A percentile compares a stretch with the other conserved stretches of the same genome.
Conservation (phyloP, 345 rosid species). For the Syzygium aromaticum region DNA sequence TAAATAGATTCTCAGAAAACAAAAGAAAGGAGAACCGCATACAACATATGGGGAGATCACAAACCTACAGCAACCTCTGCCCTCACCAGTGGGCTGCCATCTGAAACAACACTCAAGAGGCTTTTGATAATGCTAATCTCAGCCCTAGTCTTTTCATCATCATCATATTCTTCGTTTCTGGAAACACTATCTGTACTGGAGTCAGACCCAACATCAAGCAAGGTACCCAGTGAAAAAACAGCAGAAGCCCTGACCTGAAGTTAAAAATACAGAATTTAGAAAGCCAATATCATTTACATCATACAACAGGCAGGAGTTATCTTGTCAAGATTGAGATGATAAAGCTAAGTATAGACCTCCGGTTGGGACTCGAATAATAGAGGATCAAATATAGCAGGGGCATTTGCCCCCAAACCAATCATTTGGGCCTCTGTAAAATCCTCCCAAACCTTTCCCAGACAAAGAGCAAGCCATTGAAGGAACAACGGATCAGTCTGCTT, state of each 20-base stretch:
- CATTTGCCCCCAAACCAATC: constrained; percentile 67
- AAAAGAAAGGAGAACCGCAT: constrained; percentile 2
- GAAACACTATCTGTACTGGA: constrained; percentile 53
- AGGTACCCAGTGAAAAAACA: constrained; percentile 85
- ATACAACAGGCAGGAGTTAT: neutral
- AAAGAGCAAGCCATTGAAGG: constrained; percentile 97
- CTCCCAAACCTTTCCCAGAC: constrained; percentile 99
- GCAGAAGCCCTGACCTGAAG: constrained; percentile 98
- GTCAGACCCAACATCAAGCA: constrained; percentile 82
- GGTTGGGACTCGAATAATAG: constrained; percentile 84
- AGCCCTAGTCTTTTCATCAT: constrained; percentile 85
- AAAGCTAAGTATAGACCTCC: constrained; percentile 47
- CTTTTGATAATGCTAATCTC: constrained; percentile 74
- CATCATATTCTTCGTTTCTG: constrained; percentile 75
- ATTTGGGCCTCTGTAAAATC: constrained; percentile 88
- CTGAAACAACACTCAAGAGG: constrained; percentile 70
- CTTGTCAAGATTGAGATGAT: neutral
- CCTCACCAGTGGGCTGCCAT: constrained; percentile 96
- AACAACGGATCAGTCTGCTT: constrained; percentile 69
- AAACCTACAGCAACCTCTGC: constrained; percentile 99
- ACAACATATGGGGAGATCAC: constrained; percentile 3
- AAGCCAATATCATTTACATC: neutral
- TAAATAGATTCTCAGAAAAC: neutral
- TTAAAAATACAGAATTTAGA: constrained; percentile 2
- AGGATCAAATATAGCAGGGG: constrained; percentile 59